Evolutionary conservation across 345 rosid species (phyloP), one percentile per base, ranked within the genome.

Genomic region (Firmiana major): DNA sequence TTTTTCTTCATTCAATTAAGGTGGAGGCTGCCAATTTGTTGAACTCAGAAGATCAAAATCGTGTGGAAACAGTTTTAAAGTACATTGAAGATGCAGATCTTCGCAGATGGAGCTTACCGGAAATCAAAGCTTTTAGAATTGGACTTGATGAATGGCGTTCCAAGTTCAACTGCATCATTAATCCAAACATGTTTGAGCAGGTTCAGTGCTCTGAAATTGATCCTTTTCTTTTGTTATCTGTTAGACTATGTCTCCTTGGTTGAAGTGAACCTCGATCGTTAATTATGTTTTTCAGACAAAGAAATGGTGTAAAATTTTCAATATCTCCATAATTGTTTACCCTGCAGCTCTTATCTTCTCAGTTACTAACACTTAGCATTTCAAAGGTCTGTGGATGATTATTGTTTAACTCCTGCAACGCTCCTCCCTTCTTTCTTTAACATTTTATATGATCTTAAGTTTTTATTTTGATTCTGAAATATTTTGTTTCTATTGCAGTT

Each of bases 31-130:
- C 73, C 7, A 71, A 82, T 83, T 88, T 95, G 57, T 75, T 91
- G 69, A 68, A 79, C 7, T 58, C 78, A 5, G 84, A 71, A 80
- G 92, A 87, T 16, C 74, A 75, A 81, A 84, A 15, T 71, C 85
- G 85, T 73, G 26, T 90, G 36, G 90, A 87, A 80, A 80, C 63
- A 75, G 77, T 88, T 83, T 93, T 95, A 24, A 86, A 88, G 79
- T 93, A 87, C 84, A 81, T 92, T 11, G 92, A 95, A 84, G 99
- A 92, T 84, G 85, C 81, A 2, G 98, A 90, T 83, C 94, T 95
- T 87, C 84, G 84, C 34, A 75, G 69, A 74, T 88, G 99, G 97
- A 93, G 80, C 60, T 85, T 93, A 60, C 89, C 87, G 0, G 89
- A 92, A 77, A 81, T 78, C 74, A 84, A 79, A 79, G 88, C 91